Percentiles rank a stretch among this genome's conserved stretches.
Evolutionary conservation across 1,284 basidiomycete genomes (phyloP).

Genomic region (Ganoderma meredithae): DNA sequence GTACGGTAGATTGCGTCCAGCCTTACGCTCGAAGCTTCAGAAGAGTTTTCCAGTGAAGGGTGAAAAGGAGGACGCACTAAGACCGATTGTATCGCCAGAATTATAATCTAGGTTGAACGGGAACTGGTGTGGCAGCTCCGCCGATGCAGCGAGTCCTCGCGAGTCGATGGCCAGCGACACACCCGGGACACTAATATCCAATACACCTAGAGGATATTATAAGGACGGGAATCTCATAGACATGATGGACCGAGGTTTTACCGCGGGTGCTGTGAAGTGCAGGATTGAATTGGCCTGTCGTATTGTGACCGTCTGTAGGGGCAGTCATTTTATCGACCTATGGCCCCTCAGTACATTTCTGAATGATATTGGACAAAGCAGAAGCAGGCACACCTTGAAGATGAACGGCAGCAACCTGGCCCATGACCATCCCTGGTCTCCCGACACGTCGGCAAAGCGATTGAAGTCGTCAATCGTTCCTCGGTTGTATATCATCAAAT

Average conservation of each 20-base stretch:
- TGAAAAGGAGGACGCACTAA: conserved; percentile 37
- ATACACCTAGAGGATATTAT: neutral
- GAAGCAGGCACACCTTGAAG: neutral
- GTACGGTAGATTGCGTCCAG: conserved; percentile 19
- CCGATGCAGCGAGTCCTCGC: conserved; percentile 42
- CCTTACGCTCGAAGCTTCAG: neutral
- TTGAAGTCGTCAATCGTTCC: conserved; percentile 20
- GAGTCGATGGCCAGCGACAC: conserved; percentile 42
- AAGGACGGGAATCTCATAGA: neutral
- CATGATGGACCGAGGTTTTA: neutral
- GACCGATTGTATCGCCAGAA: conserved; percentile 45
- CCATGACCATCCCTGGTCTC: conserved; percentile 19
- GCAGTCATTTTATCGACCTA: conserved; percentile 11
- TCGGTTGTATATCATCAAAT: conserved; percentile 15
- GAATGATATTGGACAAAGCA: neutral
- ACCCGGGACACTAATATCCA: conserved; percentile 10
- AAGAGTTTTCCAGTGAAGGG: neutral
- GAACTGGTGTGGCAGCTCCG: conserved; percentile 44
- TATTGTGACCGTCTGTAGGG: conserved; percentile 12
- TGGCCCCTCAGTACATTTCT: neutral
- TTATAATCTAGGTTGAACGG: conserved; percentile 50
- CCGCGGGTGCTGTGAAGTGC: neutral
- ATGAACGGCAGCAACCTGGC: conserved; percentile 8
- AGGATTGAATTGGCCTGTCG: conserved; percentile 14
- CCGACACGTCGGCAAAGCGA: conserved; percentile 16